Evolutionary conservation across 306 rosid species (phyloP).

Genomic region (Cicer arietinum): DNA sequence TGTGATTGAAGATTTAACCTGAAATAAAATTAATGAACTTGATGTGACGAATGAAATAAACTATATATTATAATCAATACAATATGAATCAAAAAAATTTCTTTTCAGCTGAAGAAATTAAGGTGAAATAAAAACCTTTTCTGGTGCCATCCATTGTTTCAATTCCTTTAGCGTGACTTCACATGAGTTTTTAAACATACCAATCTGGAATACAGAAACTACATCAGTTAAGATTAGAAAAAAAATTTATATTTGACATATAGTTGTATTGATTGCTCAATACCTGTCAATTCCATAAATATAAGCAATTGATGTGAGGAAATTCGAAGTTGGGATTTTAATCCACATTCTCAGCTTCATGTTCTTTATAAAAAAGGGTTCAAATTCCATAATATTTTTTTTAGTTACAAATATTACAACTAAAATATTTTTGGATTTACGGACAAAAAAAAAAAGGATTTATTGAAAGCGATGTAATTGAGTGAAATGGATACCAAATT

Average conservation of each 20-base stretch:
- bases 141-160: constrained; percentile 79
- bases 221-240: constrained; percentile 16
- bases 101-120: constrained; percentile 21
- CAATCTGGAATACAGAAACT: constrained; percentile 60
- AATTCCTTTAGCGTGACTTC: constrained; percentile 59
- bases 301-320: too few relatives aligned
- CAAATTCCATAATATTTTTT: neutral
- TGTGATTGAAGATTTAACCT: constrained; percentile 76
- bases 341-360: too few relatives aligned
- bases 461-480: too few relatives aligned
- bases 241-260: neutral
- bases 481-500: too few relatives aligned
- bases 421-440: too few relatives aligned
- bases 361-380: too few relatives aligned
- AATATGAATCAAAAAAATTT: neutral
- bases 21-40: constrained; percentile 40
- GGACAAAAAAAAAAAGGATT: too few relatives aligned
- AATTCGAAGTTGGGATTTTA: too few relatives aligned
- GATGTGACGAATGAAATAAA: constrained; percentile 8
- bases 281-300: neutral
- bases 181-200: constrained; percentile 70
- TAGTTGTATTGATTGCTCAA: constrained; percentile 5
- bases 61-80: constrained; percentile 1
- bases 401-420: neutral
- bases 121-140: constrained; percentile 65